Base-by-base conservation (phyloP, 2,329 filamentous ascomycete genomes). In the Dactylellina sp. region DNA sequence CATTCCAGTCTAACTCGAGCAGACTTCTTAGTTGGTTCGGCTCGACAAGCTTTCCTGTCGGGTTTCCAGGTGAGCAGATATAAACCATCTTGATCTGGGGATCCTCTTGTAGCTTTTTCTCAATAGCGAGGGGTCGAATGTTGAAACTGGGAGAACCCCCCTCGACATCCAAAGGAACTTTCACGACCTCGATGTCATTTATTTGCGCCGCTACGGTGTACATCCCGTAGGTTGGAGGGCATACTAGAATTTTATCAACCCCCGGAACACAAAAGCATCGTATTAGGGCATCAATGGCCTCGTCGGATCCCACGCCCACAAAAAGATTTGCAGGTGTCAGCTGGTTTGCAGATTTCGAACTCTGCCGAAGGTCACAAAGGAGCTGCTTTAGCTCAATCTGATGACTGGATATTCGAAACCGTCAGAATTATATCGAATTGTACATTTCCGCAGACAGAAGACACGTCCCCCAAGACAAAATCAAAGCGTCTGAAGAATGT, bases 211-310 rank as follows among this genome's bases (percentile, higher is more conserved):
- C 96, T 16, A 99, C 95, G 50, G 88, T 85, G 84, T 99, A 99
- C 95, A 99, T 99, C 83, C 95, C 95, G 81, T 99, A 99, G 0
- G 95, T 99, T 0, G 95, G 95, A 16, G 95, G 95, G 80, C 94
- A 98, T 44, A 92, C 94, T 37, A 99, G 86, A 80, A 99, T 96
- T 80, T 91, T 92, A 82, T 99, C 95, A 77, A 86, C 86, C 49
- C 90, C 92, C 0, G 95, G 95, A 1, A 88, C 84, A 83, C 95
- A 99, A 84, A 99, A 99, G 82, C 91, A 95, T 60, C 95, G 90
- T 71, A 99, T 86, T 42, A 99, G 86, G 4, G 92, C 92, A 82
- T 99, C 95, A 80, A 99, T 97, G 76, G 92, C 94, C 85, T 99
- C 95, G 81, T 99, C 95, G 75, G 91, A 96, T 76, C 95, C 95